Conservation (phyloP, 495 filamentous ascomycete species). For the Rostrohypoxylon terebratum region DNA sequence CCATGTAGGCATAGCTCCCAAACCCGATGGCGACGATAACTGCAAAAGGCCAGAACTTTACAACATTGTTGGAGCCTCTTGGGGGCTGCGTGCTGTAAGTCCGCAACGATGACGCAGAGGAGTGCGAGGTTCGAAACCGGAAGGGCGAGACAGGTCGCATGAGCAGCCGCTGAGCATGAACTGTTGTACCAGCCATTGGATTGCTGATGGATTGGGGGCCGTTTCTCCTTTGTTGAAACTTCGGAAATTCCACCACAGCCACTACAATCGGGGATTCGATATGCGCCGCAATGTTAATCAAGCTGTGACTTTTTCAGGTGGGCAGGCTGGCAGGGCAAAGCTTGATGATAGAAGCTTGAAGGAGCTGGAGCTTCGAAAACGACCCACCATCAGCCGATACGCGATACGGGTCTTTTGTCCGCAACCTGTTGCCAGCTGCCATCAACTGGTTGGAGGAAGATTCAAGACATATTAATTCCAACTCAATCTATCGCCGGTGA, state of each 20-base stretch:
- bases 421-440: slow-evolving; percentile 8
- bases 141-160: slow-evolving; percentile 17
- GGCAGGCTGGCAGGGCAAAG: not conserved
- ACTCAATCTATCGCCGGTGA: not conserved
- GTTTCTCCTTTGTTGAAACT: slow-evolving; percentile 20
- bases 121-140: slow-evolving; percentile 32
- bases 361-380: slow-evolving; percentile 16
- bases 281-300: slow-evolving; percentile 30
- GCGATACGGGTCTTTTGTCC: no score
- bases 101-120: slow-evolving; percentile 2
- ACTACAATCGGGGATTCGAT: slow-evolving; percentile 3
- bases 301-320: slow-evolving; percentile 11
- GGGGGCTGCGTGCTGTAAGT: slow-evolving; percentile 52
- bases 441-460: not conserved
- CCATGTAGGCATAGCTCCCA: slow-evolving; percentile 60
- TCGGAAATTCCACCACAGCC: not conserved
- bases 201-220: slow-evolving; percentile 19
- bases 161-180: slow-evolving; percentile 29
- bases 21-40: slow-evolving; percentile 60
- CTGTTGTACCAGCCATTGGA: slow-evolving; percentile 30
- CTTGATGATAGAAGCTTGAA: slow-evolving; percentile 12
- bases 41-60: slow-evolving; percentile 65
- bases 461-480: not conserved
- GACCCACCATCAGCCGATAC: slow-evolving; percentile 39
- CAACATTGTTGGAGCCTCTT: slow-evolving; percentile 44